Evolutionary conservation across 495 filamentous ascomycete species (phyloP), one percentile per base, ranked within the genome.

Genomic region (Daldinia loculata): DNA sequence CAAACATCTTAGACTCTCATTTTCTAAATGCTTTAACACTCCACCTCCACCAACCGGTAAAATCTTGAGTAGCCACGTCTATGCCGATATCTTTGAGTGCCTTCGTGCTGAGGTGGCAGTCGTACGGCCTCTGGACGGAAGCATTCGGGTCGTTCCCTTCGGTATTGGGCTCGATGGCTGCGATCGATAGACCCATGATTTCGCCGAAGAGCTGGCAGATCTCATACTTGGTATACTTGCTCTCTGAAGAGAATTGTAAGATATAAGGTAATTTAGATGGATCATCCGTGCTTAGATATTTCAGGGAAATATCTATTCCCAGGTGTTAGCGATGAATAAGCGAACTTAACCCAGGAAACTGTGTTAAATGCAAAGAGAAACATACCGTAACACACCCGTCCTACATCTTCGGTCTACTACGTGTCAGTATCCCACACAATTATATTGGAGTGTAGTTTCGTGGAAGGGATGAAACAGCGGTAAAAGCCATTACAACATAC

Each of bases 161-260:
- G 61, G 90, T 85, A 72, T 93, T 93, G 11, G 88, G 80, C 67
- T 86, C 83, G 79, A 98, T 90, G 27, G 87, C 85, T 38, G 87
- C 84, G n/a, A 93, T 79, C 7, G 91, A 83, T 56, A 96, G 77
- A 1, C 92, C 93, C 82, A 95, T 85, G 62, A 97, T 92, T 67
- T 94, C 89, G 15, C 88, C 91, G 74, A 98, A 87, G 19, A 88
- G 81, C 81, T 93, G 81, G 76, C 91, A 94, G 50, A 98, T 97
- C 79, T 94, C 89, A 76, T 94, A 97, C 83, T 97, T 97, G 51
- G 94, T 97, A 81, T 89, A 91, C 67, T 85, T 85, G 68, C 95
- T 92, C 80, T 97, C 94, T 26, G 92, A 91, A 3, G 91, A 91
- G 83, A 98, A 97, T 66, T 98, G 94, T 15, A 97, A 83, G 59